phyloP scores from a whole-genome alignment of 306 rosid species.

The Ochetophila trinervis region DNA sequence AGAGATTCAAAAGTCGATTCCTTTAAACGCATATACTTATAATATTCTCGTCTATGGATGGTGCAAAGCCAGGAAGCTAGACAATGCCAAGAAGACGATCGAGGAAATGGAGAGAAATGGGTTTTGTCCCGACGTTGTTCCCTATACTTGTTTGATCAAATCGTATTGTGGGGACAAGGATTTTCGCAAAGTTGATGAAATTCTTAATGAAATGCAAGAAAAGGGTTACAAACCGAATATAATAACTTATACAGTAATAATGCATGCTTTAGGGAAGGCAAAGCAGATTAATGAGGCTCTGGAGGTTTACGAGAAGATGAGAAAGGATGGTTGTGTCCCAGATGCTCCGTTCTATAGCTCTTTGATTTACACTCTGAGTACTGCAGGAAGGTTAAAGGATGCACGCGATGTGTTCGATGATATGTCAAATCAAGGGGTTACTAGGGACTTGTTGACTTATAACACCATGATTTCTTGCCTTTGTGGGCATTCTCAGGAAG shows the following conservation, averaged over 20 bases:
- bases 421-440: conserved; percentile 64
- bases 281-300: conserved; percentile 44
- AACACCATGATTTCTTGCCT: conserved; percentile 61
- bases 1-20: conserved; percentile 51
- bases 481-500: conserved; percentile 66
- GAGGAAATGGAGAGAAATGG: conserved; percentile 65
- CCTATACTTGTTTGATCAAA: conserved; percentile 60
- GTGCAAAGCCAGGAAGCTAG: conserved; percentile 61
- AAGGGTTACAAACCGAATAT: conserved; percentile 54
- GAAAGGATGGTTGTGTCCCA: conserved; percentile 47
- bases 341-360: conserved; percentile 54
- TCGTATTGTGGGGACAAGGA: conserved; percentile 52
- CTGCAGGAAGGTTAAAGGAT: conserved; percentile 67
- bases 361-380: conserved; percentile 57
- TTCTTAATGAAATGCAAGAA: conserved; percentile 55
- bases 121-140: conserved; percentile 48
- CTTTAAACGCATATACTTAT: conserved; percentile 42
- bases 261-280: conserved; percentile 36
- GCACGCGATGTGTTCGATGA: conserved; percentile 66
- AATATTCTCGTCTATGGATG: conserved; percentile 78
- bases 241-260: conserved; percentile 56
- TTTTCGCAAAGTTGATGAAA: conserved; percentile 51
- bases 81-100: conserved; percentile 52
- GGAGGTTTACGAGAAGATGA: conserved; percentile 60
- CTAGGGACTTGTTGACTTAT: conserved; percentile 41